Evolutionary conservation across 202 grass and related monocot genomes (phyloP).

Genomic region (Eragrostis tef): DNA sequence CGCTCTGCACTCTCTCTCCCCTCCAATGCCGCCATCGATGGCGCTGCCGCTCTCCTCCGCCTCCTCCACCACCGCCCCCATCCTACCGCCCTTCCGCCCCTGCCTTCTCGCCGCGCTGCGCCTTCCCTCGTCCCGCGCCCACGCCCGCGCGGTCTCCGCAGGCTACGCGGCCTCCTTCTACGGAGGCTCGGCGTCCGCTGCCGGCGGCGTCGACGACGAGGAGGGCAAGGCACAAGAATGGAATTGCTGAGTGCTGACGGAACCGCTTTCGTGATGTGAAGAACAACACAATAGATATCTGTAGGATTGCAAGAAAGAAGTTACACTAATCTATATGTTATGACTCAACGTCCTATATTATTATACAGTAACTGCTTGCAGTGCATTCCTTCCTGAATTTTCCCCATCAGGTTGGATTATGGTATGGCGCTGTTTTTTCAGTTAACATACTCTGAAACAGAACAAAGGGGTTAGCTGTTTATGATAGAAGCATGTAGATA

Average conservation of each 20-base stretch:
- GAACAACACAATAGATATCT: not conserved
- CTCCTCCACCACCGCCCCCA: slow-evolving; percentile 35
- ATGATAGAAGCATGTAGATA: not conserved
- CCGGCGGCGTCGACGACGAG: slow-evolving; percentile 45
- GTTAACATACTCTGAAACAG: not conserved
- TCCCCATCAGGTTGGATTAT: not conserved
- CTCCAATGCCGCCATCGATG: slow-evolving; percentile 66
- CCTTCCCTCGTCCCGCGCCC: not conserved
- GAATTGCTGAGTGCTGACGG: not conserved
- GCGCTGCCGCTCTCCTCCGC: slow-evolving; percentile 65
- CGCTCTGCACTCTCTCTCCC: not conserved
- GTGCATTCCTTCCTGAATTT: not conserved
- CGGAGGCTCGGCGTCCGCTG: slow-evolving; percentile 49
- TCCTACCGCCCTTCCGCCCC: slow-evolving; percentile 29
- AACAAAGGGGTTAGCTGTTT: not conserved
- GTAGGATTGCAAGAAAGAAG: not conserved
- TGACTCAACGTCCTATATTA: not conserved
- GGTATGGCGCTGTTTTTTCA: not conserved
- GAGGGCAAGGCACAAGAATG: slow-evolving; percentile 5
- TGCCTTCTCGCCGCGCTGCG: not conserved
- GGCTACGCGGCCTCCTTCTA: slow-evolving; percentile 80
- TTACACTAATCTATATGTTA: not conserved
- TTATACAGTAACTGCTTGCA: not conserved
- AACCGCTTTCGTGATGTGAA: not conserved
- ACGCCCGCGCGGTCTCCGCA: slow-evolving; percentile 48